Base-by-base conservation (phyloP, 1,139 yeast species). In the Arxiozyma slooffiae region DNA sequence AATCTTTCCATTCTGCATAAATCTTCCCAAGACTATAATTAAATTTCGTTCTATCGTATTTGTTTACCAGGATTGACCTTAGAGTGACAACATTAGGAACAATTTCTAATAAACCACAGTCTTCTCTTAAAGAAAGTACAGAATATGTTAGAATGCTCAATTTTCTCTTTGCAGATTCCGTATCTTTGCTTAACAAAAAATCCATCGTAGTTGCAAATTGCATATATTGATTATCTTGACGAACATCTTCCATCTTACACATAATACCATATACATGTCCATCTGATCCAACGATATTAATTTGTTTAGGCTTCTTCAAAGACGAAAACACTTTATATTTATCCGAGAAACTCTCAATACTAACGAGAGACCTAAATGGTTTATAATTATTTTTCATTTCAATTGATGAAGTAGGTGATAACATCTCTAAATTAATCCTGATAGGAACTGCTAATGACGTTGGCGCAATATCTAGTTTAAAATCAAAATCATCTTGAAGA, bases 141-240 rank as follows among this genome's bases (percentile, higher is more conserved):
- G 95, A 87, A 67, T 90, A 94, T 14, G 95, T 84, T 2, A 81
- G 76, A 52, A 94, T 88, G 3, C 77, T 72, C 37, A 94, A 73
- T 46, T 78, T 79, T 51, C 97, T 72, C 55, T 82, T 81, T 46
- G 84, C 75, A 0, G 97, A 82, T 51, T 83, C 95, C 17, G 78
- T 75, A 61, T 86, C 85, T 36, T 77, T 74, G 23, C 74, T 68
- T 50, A 94, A 71, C 40, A 92, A 67, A 55, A 88, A 78, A 60
- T 90, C 92, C 64, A 92, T 82, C 69, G 90, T 85, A 1, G 89
- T 80, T 0, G 97, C 89, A 59, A 94, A 84, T 60, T 94, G 97
- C 78, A 92, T 87, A 47, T 92, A 79, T 58, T 95, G 85, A 5
- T 96, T 95, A 71, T 94, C 99, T 64, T 94, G 95, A 57, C 98